phyloP scores from a whole-genome alignment of 148 eudicot genomes.

The Pharnaceum exiguum region DNA sequence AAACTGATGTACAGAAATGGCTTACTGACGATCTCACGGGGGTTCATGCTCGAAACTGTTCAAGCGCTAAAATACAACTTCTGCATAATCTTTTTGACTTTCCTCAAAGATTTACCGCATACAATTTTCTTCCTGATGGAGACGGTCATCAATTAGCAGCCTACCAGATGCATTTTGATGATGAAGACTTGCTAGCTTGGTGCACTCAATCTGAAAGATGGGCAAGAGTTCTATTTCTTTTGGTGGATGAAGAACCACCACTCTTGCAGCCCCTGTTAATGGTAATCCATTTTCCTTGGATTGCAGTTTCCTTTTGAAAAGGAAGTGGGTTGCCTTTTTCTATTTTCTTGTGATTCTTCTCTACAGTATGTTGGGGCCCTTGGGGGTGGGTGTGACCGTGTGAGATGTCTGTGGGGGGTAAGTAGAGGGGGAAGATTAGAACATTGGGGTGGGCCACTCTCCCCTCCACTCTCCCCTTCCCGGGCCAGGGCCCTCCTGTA shows the following conservation, averaged over 20 bases:
- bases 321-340: conserved; percentile 1
- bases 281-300: conserved; percentile 39
- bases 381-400: too few relatives aligned
- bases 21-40: conserved; percentile 32
- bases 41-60: conserved; percentile 18
- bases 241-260: conserved; percentile 42
- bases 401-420: too few relatives aligned
- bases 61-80: conserved; percentile 27
- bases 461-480: too few relatives aligned
- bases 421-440: too few relatives aligned
- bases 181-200: conserved; percentile 83
- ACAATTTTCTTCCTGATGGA: conserved; percentile 19
- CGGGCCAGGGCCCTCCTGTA: too few relatives aligned
- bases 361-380: not conserved
- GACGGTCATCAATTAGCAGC: too few relatives aligned
- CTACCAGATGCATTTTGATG: conserved; percentile 55
- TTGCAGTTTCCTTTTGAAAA: not conserved
- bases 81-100: conserved; percentile 42
- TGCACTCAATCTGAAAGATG: conserved; percentile 72
- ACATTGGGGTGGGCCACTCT: too few relatives aligned
- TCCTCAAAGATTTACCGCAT: conserved; percentile 36
- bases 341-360: not conserved
- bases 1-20: conserved; percentile 60
- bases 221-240: conserved; percentile 81
- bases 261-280: conserved; percentile 43